A percentile compares a stretch with the other conserved stretches of the same genome.
Evolutionary conservation across 768 basidiomycete genomes (phyloP).

Genomic region (Tylopilus subfusipes): DNA sequence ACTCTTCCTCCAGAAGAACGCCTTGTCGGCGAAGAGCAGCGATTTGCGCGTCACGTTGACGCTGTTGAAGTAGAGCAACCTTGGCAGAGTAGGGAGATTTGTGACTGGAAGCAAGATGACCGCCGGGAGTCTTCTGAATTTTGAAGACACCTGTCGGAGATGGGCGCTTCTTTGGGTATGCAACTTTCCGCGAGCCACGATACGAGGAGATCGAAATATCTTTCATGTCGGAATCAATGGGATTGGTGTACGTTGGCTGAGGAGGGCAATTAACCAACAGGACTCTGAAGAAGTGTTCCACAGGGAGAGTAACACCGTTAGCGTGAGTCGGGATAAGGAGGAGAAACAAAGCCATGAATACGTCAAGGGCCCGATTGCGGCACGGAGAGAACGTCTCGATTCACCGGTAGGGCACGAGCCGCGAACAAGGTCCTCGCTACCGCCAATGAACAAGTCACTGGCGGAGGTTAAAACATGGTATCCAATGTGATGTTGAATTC

Average conservation of each 20-base stretch:
- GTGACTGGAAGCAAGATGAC: constrained; percentile 46
- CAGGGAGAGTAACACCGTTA: constrained; percentile 21
- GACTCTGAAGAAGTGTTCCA: constrained; percentile 34
- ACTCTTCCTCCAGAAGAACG: constrained; percentile 89
- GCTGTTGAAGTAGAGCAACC: constrained; percentile 55
- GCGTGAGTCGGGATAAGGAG: constrained; percentile 10
- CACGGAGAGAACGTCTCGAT: not conserved
- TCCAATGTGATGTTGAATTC: constrained; percentile 3
- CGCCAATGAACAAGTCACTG: constrained; percentile 6
- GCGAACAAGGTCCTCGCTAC: not conserved
- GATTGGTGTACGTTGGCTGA: constrained; percentile 36
- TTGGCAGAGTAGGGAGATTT: constrained; percentile 68
- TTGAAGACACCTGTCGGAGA: constrained; percentile 78
- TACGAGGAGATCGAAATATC: constrained; percentile 60
- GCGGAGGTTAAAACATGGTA: constrained; percentile 13
- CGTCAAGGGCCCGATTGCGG: constrained; percentile 1
- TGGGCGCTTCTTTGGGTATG: constrained; percentile 84
- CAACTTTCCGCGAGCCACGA: constrained; percentile 57
- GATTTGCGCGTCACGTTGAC: constrained; percentile 67
- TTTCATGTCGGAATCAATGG: constrained; percentile 59
- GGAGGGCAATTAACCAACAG: constrained; percentile 43
- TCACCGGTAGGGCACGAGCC: not conserved
- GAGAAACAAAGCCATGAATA: constrained; percentile 5
- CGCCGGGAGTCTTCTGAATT: constrained; percentile 51
- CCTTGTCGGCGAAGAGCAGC: constrained; percentile 67